phyloP scores from a whole-genome alignment of 352 stramenopile species.

The Blastocystis sp. region DNA sequence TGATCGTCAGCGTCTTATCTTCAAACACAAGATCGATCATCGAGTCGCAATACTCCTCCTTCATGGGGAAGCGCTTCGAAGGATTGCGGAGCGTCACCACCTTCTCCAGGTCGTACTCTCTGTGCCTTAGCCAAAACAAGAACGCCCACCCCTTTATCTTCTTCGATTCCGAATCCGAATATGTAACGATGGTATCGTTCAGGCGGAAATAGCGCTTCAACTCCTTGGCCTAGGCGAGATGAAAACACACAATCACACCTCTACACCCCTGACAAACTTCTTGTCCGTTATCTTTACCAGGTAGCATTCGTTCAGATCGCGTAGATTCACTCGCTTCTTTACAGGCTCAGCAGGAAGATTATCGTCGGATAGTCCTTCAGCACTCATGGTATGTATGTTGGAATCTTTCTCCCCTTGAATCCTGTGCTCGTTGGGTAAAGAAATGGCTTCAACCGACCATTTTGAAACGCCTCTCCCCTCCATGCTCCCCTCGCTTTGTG shows the following conservation, averaged over 20 bases:
- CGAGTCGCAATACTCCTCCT: neutral
- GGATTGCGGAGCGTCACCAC: conserved; percentile 7
- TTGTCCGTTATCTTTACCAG: conserved; percentile 40
- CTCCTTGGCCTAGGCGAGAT: neutral
- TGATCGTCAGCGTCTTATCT: conserved; percentile 18
- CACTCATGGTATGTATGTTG: too few relatives aligned
- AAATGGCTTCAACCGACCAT: neutral
- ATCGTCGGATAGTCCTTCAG: conserved; percentile 2
- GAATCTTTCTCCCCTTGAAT: too few relatives aligned
- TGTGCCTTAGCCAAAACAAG: neutral
- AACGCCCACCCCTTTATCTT: conserved; percentile 10
- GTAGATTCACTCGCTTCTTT: conserved; percentile 23
- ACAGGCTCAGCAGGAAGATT: neutral
- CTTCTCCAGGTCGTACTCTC: conserved; percentile 9
- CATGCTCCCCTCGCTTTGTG: too few relatives aligned
- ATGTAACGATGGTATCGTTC: conserved; percentile 7
- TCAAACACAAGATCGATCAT: conserved; percentile 49
- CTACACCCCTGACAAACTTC: neutral
- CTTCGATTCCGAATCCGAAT: neutral
- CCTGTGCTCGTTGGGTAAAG: neutral
- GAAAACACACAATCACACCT: neutral
- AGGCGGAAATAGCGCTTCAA: conserved; percentile 37
- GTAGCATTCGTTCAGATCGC: conserved; percentile 31
- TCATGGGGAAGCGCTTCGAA: neutral
- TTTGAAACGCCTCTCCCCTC: neutral